A percentile compares a stretch with the other conserved stretches of the same genome.
Conservation (phyloP, 2,329 filamentous ascomycete genomes). For the Alternaria hordeiaustralica region DNA sequence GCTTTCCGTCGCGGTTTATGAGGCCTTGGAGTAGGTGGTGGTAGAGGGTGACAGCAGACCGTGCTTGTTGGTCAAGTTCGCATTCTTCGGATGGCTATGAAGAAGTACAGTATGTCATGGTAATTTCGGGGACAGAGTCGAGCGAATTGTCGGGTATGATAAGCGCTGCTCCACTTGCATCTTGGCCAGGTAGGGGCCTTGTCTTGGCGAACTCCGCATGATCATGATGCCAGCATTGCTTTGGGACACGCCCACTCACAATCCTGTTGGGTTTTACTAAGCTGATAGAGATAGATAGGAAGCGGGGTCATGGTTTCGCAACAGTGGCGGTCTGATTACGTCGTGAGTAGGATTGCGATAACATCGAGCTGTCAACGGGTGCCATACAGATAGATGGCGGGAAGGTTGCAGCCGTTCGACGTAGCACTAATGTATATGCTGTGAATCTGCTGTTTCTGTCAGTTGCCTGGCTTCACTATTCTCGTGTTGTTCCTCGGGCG, state of each 20-base stretch:
- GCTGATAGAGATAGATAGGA: background rate
- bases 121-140: background rate
- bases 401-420: background rate
- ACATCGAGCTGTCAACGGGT: background rate
- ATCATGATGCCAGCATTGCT: background rate
- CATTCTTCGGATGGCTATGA: background rate
- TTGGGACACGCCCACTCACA: background rate
- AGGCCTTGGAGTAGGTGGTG: background rate
- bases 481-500: background rate
- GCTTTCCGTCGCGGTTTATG: background rate
- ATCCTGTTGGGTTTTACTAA: background rate
- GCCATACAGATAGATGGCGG: background rate
- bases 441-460: background rate
- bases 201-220: background rate
- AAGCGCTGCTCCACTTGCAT: background rate
- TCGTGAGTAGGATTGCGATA: background rate
- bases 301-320: background rate
- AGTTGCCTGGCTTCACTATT: background rate
- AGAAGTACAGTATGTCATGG: background rate
- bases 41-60: background rate
- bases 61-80: background rate
- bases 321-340: background rate
- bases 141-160: background rate
- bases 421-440: background rate
- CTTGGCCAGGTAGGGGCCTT: background rate